Conservation (phyloP, 768 basidiomycete species). For the Boletus fagicola region DNA sequence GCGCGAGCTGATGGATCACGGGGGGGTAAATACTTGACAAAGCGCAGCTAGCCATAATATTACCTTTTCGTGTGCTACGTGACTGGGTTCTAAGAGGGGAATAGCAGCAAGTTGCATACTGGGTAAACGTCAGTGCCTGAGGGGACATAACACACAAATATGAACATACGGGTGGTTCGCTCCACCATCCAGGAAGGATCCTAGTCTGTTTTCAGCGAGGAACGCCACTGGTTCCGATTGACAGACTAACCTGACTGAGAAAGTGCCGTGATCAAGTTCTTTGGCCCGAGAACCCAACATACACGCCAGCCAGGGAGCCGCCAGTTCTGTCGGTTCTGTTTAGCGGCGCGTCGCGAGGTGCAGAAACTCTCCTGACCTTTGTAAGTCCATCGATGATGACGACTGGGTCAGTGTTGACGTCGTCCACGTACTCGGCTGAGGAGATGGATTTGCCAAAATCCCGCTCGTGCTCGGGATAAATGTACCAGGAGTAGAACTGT, state of each 20-base stretch:
- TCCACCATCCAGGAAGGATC: constrained; percentile 92
- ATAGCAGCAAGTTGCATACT: constrained; percentile 89
- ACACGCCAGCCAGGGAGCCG: constrained; percentile 93
- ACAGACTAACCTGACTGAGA: constrained; percentile 70
- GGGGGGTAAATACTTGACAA: background rate
- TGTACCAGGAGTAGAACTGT: constrained; percentile 95
- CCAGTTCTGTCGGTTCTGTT: constrained; percentile 66
- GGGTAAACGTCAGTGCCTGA: constrained; percentile 1
- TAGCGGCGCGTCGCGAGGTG: background rate
- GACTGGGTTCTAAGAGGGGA: constrained; percentile 70
- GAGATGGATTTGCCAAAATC: constrained; percentile 79
- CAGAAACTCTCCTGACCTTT: constrained; percentile 50
- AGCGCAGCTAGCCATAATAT: background rate
- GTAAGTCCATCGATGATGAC: constrained; percentile 91
- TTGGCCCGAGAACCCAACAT: constrained; percentile 92
- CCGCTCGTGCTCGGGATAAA: constrained; percentile 75
- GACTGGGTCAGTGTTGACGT: constrained; percentile 82
- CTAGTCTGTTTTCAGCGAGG: constrained; percentile 28
- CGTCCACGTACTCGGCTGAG: constrained; percentile 79
- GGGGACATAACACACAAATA: background rate
- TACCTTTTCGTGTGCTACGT: constrained; percentile 69
- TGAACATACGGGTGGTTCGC: constrained; percentile 82
- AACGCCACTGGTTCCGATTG: background rate
- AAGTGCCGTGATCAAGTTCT: constrained; percentile 82
- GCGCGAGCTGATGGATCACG: constrained; percentile 50